Evolutionary conservation across 805 yeast genomes (phyloP), one percentile per base, ranked within the genome.

Genomic region (Teunomyces gatunensis): DNA sequence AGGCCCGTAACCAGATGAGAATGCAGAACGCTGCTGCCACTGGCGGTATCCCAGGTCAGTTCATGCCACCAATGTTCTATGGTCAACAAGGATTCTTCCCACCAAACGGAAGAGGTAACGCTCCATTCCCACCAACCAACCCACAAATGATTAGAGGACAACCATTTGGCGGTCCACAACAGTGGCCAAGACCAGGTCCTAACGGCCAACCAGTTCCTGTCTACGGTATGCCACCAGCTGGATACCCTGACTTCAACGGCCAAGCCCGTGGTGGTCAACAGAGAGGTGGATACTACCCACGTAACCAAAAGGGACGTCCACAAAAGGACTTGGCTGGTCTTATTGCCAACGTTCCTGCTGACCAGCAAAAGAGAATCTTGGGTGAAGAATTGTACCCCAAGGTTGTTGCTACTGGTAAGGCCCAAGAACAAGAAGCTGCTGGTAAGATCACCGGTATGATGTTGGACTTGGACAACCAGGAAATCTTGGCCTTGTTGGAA

Each of bases 381-480:
- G 99, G 99, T 76, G 97, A 94, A 81, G 96, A 90, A 68, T 80
- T 94, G 67, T 94, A 92, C 81, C 90, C 95, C 66, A 88, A 84
- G 81, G 87, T 94, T 64, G 84, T 85, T 56, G 83, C 90, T 57
- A 83, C 88, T 54, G 90, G 89, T 64, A 87, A 87, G 75, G 89
- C 91, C 62, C 83, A 84, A 61, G 96, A 90, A 66, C 87, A 86
- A 50, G 96, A 90, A 74, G 89, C 96, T 64, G 97, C 97, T 58
- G 96, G 97, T 77, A 92, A 91, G 79, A 89, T 94, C 69, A 94
- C 99, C 57, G 97, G 98, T 78, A 94, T 94, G 98, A 83, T 94
- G 78, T 82, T 94, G 67, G 97, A 91, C 68, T 84, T 92, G 83
- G 95, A 90, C 67, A 88, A 87, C 74, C 83, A 83, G 64, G 97